Base-by-base conservation (phyloP, 495 filamentous ascomycete genomes). In the Tuber umbilicatum region DNA sequence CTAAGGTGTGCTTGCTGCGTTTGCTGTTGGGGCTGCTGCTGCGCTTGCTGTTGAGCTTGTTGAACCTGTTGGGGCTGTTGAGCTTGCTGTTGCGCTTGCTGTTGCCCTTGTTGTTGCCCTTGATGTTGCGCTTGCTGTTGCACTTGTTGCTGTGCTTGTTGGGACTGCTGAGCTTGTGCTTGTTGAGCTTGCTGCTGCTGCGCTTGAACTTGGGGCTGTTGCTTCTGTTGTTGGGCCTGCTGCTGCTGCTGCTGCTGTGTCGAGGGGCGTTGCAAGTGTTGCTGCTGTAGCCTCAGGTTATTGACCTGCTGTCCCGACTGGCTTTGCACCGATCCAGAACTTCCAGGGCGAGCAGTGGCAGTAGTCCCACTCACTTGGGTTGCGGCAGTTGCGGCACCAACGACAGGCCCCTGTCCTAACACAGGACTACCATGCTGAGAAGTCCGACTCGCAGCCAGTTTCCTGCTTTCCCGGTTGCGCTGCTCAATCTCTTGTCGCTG, bases 301-400 rank as follows among this genome's bases (percentile, higher is more conserved):
- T 67, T 45, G 27, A 75, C 84, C 71, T 87, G 85, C 55, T 86
- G 84, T 74, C 86, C 86, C 2, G 83, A 85, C 78, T 88, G 87
- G 27, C 86, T 85, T 70, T 85, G 84, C 69, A 85, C 84, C 50
- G 84, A 67, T 45, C 81, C 83, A 41, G 84, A 74, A 37, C 79
- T 81, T 68, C 79, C 79, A 60, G 77, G 82, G 67, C 76, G 76
- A 60, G 78, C 73, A 37, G 76, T 80, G 69, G 74, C 83, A 10
- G 72, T 45, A 27, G 73, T 50, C 50, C 80, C 80, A 71, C 76
- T 81, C 40, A 74, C 79, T 47, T 81, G 80, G 7, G 81, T 72
- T 71, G 80, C 74, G 81, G 85, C 68, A 77, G 75, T 50, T 79
- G 80, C 74, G 64, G 60, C 72, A n/a, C 50, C 47, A 31, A 47